Conservation (phyloP, 108 stramenopile species). For the Cylindrotheca fusiformis region DNA sequence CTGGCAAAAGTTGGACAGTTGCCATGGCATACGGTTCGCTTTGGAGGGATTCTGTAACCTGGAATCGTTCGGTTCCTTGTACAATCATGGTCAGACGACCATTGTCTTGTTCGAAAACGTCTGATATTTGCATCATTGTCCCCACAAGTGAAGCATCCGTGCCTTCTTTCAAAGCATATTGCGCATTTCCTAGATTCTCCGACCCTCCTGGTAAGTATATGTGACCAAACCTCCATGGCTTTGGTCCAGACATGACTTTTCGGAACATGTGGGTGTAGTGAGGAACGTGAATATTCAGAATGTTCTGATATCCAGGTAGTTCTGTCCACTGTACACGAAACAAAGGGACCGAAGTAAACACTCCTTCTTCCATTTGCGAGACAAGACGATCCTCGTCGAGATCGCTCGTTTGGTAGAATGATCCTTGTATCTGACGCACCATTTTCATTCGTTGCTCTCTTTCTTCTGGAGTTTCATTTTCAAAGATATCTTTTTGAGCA, state of each 20-base stretch:
- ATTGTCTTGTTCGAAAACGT: conserved; percentile 61
- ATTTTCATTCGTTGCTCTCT: conserved; percentile 17
- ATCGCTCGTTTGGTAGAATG: conserved; percentile 5
- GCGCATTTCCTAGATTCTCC: conserved; percentile 12
- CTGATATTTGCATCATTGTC: conserved; percentile 59
- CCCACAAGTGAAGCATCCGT: conserved; percentile 27
- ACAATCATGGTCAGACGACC: conserved; percentile 63
- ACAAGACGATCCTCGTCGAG: not conserved
- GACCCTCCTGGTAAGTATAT: conserved; percentile 40
- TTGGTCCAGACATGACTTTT: conserved; percentile 35
- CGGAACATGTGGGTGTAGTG: conserved; percentile 79
- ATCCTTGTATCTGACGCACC: conserved; percentile 17
- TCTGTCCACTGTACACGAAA: conserved; percentile 75
- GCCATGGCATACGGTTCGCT: conserved; percentile 60
- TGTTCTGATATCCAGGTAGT: conserved; percentile 71
- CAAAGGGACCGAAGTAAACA: conserved; percentile 32
- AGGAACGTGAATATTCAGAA: conserved; percentile 67
- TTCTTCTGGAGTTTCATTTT: conserved; percentile 23
- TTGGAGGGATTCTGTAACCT: conserved; percentile 50
- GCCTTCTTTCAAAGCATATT: conserved; percentile 3
- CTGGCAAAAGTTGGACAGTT: conserved; percentile 63
- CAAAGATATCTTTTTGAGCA: not conserved
- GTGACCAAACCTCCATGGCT: conserved; percentile 71
- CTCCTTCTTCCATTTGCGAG: not conserved
- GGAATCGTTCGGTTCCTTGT: conserved; percentile 71